A percentile compares a stretch with the other conserved stretches of the same genome.
These are phyloP conservation scores for Venturia asperata DNA, from an alignment of 2,329 filamentous ascomycete species.

Conservation along the genomic window DNA sequence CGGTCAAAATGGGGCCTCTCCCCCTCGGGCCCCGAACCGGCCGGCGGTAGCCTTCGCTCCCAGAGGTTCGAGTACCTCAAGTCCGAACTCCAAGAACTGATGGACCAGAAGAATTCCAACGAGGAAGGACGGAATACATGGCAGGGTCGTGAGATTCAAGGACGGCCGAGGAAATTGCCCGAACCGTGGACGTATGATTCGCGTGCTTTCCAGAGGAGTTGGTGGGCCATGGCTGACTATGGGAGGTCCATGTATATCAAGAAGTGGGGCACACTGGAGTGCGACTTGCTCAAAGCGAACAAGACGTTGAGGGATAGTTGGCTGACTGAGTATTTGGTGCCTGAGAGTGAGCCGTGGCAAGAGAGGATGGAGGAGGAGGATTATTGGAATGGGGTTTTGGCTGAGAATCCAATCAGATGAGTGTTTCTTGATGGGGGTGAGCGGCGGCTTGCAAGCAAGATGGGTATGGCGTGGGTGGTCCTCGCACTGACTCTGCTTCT, in stretches of 20 bases:
- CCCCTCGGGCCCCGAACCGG: constrained; percentile 9
- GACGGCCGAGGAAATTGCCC: constrained; percentile 15
- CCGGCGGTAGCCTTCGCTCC: constrained; percentile 14
- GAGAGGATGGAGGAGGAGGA: constrained; percentile 13
- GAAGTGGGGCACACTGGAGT: constrained; percentile 22
- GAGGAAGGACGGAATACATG: constrained; percentile 21
- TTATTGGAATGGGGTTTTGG: constrained; percentile 16
- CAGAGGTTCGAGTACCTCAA: constrained; percentile 19
- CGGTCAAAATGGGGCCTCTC: constrained; percentile 17
- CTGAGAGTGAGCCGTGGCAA: constrained; percentile 3
- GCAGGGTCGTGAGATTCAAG: constrained; percentile 14
- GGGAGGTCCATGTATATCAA: constrained; percentile 21
- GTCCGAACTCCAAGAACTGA: constrained; percentile 18
- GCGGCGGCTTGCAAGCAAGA: not conserved
- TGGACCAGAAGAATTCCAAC: constrained; percentile 18
- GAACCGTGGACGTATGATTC: constrained; percentile 21
- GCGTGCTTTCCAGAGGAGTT: constrained; percentile 20
- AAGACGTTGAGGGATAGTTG: constrained; percentile 20
- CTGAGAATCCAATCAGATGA: constrained; percentile 13
- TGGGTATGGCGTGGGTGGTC: not conserved
- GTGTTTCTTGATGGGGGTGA: not conserved
- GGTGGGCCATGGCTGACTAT: constrained; percentile 21
- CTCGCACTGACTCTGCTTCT: not conserved
- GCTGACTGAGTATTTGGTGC: constrained; percentile 19
- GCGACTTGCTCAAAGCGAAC: constrained; percentile 15